Base-by-base conservation (phyloP, 2,329 filamentous ascomycete genomes). In the Mollisiaceae sp. region DNA sequence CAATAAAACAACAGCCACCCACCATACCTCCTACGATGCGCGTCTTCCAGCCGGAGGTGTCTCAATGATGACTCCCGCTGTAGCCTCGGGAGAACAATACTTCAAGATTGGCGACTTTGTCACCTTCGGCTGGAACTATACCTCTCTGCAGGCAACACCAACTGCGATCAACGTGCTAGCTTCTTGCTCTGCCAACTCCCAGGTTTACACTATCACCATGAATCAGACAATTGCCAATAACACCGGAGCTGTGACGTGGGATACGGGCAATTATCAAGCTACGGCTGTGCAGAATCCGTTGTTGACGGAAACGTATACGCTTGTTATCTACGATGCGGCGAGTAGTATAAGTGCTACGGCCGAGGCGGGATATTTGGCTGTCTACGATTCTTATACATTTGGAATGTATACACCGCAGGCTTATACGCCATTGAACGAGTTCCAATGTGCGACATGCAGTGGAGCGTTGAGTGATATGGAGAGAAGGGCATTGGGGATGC, bases 121-220 rank as follows among this genome's bases (percentile, higher is more conserved):
- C 52, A 89, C 86, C 15, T 87, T 85, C 77, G 82, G 78, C 56
- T 90, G 87, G 86, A 89, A 89, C 78, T 90, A 89, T 79, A 90
- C 88, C 3, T 83, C 83, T 54, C 76, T 90, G 36, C 79, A 82
- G 63, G 85, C 79, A 32, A 84, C 80, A 1, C 88, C 88, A 1
- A 86, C 84, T 2, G 87, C 86, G 47, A 74, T 90, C 64, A 86
- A 90, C 69, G 79, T 90, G 15, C 75, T 88, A 64, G 80, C 86
- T 39, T 85, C 84, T 69, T 87, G 85, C 79, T 83, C 82, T 47
- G 75, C 75, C 8, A 83, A 81, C 54, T 76, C 79, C 22, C 79
- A 81, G 66, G 83, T 86, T 1, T 89, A 85, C 79, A 89, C 87
- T 18, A 79, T 90, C 54, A 87, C 87, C 2, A 79, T 81, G 74